phyloP scores from a whole-genome alignment of 306 rosid species.

The Sophora flavescens region DNA sequence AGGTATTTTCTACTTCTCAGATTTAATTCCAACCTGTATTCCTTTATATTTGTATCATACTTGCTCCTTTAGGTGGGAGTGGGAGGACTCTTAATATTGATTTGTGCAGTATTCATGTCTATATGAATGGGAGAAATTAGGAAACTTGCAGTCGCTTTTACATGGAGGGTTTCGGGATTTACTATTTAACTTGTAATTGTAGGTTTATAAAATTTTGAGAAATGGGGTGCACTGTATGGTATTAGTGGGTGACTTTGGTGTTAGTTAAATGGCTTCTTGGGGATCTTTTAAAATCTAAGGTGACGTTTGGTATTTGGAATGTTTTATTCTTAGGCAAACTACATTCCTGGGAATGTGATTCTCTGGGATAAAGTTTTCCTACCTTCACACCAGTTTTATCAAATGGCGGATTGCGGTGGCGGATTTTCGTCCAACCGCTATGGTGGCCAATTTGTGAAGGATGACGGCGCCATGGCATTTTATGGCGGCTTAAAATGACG shows the following conservation, averaged over 20 bases:
- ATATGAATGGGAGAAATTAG: constrained; percentile 30
- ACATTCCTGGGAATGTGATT: no score
- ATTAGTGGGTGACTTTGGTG: constrained; percentile 36
- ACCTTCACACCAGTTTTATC: no score
- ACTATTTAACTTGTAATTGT: constrained; percentile 25
- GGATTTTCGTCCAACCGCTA: no score
- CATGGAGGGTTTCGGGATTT: constrained; percentile 37
- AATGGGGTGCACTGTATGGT: neutral
- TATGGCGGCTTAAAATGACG: no score
- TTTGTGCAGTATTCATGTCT: constrained; percentile 30
- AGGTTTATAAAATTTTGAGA: constrained; percentile 34
- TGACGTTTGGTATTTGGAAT: no score
- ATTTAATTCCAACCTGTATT: constrained; percentile 8
- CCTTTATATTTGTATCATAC: constrained; percentile 27
- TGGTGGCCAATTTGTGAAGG: no score
- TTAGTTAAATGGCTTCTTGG: constrained; percentile 22
- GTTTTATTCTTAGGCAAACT: no score
- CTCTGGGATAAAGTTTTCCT: no score
- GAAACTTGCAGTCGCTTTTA: constrained; percentile 31
- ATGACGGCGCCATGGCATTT: no score
- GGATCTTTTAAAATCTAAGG: constrained; percentile 5
- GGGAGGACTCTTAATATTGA: constrained; percentile 4
- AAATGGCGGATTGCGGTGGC: no score
- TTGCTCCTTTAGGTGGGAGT: constrained; percentile 6
- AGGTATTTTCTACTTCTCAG: constrained; percentile 59